Evolutionary conservation across 2,329 filamentous ascomycete species (phyloP), one percentile per base, ranked within the genome.

Genomic region (Dissoconium aciculare): DNA sequence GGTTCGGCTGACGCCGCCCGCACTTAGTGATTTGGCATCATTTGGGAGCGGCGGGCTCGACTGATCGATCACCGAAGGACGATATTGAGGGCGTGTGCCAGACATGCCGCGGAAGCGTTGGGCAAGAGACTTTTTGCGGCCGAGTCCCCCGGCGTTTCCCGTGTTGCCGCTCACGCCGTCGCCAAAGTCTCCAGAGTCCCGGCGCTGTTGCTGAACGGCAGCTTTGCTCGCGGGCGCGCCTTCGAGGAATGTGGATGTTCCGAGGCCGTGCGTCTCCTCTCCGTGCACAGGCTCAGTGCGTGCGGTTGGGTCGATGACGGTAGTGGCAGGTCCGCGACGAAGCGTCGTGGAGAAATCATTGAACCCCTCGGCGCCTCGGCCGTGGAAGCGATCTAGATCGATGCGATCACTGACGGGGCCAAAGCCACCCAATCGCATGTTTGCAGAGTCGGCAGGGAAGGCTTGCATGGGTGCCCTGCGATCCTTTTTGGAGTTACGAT

Each of bases 231-330:
- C 89, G 10, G 89, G 87, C 1, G 89, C 79, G 19, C 89, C 89
- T 47, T 98, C 89, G 13, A 98, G 60, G 64, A 95, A 95, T 2
- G 89, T 98, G 17, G 84, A 92, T 2, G 85, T 93, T 31, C 89
- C 89, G 5, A 98, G 61, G 6, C 89, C 89, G 38, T 81, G 62
- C 3, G 73, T 77, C 56, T 91, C 76, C 33, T 85, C 74, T 11
- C 87, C 87, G 44, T 95, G 83, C 10, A 95, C 68, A 27, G 78
- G 69, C 34, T 81, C 74, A 27, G 73, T 66, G 34, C 73, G 70
- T 15, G 67, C 58, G 15, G 67, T 67, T 1, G 83, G 71, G 49
- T 89, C 80, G 23, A 52, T 36, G 46, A 84, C 81, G 12, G 51
- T 56, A 15, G 56, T 51, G n/a, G 49, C 41, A 11, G 45, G 39